Percentiles rank a stretch among this genome's conserved stretches.
Conservation (phyloP, 1,139 yeast species). For the Candida albicans region DNA sequence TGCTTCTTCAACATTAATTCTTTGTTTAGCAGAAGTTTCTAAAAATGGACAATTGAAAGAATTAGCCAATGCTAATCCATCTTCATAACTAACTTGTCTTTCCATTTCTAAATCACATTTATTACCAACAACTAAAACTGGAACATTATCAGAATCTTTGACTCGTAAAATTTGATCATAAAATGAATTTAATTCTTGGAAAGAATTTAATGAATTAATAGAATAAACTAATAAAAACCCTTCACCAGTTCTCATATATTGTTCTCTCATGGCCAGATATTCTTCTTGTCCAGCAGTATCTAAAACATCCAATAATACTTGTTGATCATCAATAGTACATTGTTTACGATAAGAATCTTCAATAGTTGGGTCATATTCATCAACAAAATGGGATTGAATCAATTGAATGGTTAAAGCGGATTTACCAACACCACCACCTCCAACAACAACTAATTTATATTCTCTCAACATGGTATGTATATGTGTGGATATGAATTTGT, state of each 20-base stretch:
- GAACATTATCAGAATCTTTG: slow-evolving; percentile 74
- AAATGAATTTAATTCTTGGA: slow-evolving; percentile 75
- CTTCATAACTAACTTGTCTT: slow-evolving; percentile 78
- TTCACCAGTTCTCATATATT: slow-evolving; percentile 89
- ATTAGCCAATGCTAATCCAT: slow-evolving; percentile 76
- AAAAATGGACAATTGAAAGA: slow-evolving; percentile 76
- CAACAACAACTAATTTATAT: slow-evolving; percentile 90
- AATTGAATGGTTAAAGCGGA: slow-evolving; percentile 90
- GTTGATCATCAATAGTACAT: slow-evolving; percentile 52
- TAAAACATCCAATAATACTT: slow-evolving; percentile 65
- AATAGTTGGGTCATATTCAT: slow-evolving; percentile 96
- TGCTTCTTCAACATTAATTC: slow-evolving; percentile 91
- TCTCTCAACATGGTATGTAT: slow-evolving; percentile 48
- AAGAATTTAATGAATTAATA: slow-evolving; percentile 75
- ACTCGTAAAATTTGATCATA: slow-evolving; percentile 85
- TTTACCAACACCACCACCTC: slow-evolving; percentile 99
- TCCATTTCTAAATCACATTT: slow-evolving; percentile 62
- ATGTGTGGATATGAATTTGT: slow-evolving; percentile 3
- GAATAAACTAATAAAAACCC: slow-evolving; percentile 85
- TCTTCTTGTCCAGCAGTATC: slow-evolving; percentile 99
- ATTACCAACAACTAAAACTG: slow-evolving; percentile 74
- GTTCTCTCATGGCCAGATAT: slow-evolving; percentile 94
- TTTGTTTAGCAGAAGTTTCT: slow-evolving; percentile 92
- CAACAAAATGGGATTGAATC: slow-evolving; percentile 89
- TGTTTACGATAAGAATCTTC: slow-evolving; percentile 72